Base-by-base conservation (phyloP, 1,284 basidiomycete genomes). In the Anthracocystis panici-leucophaei region DNA sequence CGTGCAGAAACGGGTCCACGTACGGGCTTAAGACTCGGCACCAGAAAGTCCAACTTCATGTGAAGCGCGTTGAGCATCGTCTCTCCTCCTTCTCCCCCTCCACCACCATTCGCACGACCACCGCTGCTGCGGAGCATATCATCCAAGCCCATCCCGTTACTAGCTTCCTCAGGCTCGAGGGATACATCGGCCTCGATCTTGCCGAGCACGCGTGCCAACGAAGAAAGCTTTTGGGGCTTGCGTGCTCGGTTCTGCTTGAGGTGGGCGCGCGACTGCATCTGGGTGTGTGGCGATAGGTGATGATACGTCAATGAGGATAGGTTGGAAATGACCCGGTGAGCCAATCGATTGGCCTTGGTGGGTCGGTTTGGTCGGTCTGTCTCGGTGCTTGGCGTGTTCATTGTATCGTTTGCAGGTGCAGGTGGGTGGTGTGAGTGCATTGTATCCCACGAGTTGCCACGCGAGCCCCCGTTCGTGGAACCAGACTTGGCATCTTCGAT, bases 201-300 rank as follows among this genome's bases (percentile, higher is more conserved):
- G 44, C 56, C 60, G 2, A 75, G 68, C 12, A 74, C 57, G 1
- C 72, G 61, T 20, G 65, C 64, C 7, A 65, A 52, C 16, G 68
- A 71, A 0, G 57, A 53, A 44, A 75, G 51, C 29, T 42, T 64
- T 27, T 48, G 71, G 5, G 62, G 49, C 35, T 69, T 65, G 20
- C 61, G 54, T 3, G 44, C 45, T 23, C 45, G 41, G 9, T 56
- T 29, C 25, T 55, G 41, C 31, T 46, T 51, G 18, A 48, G 61
- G 31, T 61, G 69, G 35, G 51, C 23, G 31, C 29, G 56, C 14
- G 77, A 54, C 53, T 80, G 77, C 80, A 83, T 82, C 35, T 65
- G 71, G 12, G 82, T 82, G 50, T 83, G 57, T 3, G 82, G 82
- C 25, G 82, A 83, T 3, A 83, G 66, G 51, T 83, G 82, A 44